Percentiles rank a stretch among this genome's conserved stretches.
Conservation (phyloP, 306 rosid species). For the Fagus sylvatica region DNA sequence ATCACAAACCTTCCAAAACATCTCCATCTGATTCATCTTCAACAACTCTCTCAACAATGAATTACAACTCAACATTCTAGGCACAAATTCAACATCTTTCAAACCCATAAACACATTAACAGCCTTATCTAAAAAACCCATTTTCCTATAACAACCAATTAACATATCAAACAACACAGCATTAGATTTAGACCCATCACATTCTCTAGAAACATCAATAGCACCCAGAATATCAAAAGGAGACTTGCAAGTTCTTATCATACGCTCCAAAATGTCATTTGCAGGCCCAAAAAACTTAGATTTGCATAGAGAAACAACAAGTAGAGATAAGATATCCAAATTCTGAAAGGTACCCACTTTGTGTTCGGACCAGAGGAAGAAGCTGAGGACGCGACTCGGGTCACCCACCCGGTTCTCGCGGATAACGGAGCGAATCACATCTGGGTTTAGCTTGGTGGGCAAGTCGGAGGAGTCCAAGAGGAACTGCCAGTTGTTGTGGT, state of each 20-base stretch:
- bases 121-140: conserved; percentile 42
- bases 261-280: conserved; percentile 34
- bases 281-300: conserved; percentile 28
- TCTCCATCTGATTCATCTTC: conserved; percentile 30
- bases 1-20: conserved; percentile 50
- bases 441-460: conserved; percentile 38
- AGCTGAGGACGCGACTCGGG: conserved; percentile 40
- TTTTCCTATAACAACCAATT: conserved; percentile 33
- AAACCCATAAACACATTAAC: conserved; percentile 36
- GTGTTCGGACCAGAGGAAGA: conserved; percentile 48
- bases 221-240: conserved; percentile 37
- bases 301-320: conserved; percentile 48
- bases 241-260: conserved; percentile 32
- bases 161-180: conserved; percentile 42
- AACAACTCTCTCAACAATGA: conserved; percentile 41
- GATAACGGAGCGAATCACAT: conserved; percentile 41
- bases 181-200: conserved; percentile 29
- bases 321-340: conserved; percentile 42
- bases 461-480: conserved; percentile 24
- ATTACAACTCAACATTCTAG: conserved; percentile 38
- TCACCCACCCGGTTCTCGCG: conserved; percentile 28
- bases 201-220: conserved; percentile 27
- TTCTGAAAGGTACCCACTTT: conserved; percentile 38
- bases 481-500: conserved; percentile 33
- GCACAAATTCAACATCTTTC: conserved; percentile 31